Evolutionary conservation across 2,329 filamentous ascomycete species (phyloP).

Genomic region (Ascochyta clinopodiicola): DNA sequence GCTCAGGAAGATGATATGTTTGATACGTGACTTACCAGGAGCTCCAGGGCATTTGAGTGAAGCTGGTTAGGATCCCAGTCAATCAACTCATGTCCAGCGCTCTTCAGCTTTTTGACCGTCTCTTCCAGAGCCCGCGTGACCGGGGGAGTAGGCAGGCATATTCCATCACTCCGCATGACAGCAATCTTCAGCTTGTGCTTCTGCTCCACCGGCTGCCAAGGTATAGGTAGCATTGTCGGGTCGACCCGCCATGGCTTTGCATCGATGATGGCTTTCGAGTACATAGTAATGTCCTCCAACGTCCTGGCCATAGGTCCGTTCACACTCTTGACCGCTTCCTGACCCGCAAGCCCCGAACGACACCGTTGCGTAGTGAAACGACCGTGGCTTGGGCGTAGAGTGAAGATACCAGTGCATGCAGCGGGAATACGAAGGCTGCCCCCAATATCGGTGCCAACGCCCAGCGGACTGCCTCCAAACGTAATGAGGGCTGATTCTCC

Average conservation of each 20-base stretch:
- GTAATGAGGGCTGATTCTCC: constrained; percentile 70
- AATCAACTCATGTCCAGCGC: constrained; percentile 61
- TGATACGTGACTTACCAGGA: constrained; percentile 51
- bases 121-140: constrained; percentile 62
- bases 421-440: constrained; percentile 64
- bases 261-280: constrained; percentile 50
- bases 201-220: constrained; percentile 57
- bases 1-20: neutral
- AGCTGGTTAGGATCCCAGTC: constrained; percentile 60
- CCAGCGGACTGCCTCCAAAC: constrained; percentile 65
- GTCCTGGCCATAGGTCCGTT: constrained; percentile 68
- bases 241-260: constrained; percentile 61
- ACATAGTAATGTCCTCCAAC: constrained; percentile 59
- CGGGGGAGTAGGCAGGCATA: constrained; percentile 60
- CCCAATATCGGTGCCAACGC: constrained; percentile 69
- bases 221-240: constrained; percentile 60
- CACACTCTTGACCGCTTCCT: constrained; percentile 69
- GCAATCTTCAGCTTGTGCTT: constrained; percentile 64
- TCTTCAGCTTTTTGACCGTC: constrained; percentile 59
- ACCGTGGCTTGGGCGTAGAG: constrained; percentile 63
- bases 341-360: constrained; percentile 66
- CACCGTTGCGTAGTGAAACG: constrained; percentile 64
- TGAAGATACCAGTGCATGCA: constrained; percentile 65
- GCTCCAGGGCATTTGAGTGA: constrained; percentile 59
- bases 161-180: constrained; percentile 59